Evolutionary conservation across 306 rosid species (phyloP).

Genomic region (Dicorynia guianensis): DNA sequence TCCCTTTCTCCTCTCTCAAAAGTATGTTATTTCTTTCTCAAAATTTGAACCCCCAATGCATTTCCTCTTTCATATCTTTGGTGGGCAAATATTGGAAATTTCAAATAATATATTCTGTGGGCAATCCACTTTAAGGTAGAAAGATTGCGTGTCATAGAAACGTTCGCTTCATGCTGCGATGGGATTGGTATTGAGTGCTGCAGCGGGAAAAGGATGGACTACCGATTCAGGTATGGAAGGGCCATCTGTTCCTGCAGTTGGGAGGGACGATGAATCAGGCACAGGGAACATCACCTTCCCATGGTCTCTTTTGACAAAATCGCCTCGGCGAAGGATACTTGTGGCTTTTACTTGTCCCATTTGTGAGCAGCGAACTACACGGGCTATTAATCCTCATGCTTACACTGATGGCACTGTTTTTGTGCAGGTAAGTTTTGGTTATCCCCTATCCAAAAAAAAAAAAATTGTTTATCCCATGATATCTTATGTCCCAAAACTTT

Average conservation of each 20-base stretch:
- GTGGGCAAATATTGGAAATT: no score
- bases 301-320: slow-evolving; percentile 97
- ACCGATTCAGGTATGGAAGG: slow-evolving; percentile 99
- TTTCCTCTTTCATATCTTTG: background rate
- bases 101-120: no score
- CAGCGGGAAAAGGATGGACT: slow-evolving; percentile 93
- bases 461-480: background rate
- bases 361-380: slow-evolving; percentile 93
- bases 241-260: slow-evolving; percentile 82
- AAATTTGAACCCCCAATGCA: background rate
- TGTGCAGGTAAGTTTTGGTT: slow-evolving; percentile 70
- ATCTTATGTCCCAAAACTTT: background rate
- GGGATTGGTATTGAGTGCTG: slow-evolving; percentile 96
- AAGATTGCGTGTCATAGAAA: slow-evolving; percentile 2
- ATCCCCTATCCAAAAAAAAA: no score
- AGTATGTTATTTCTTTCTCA: slow-evolving; percentile 44
- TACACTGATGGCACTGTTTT: slow-evolving; percentile 98
- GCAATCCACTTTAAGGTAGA: no score
- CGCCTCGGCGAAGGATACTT: slow-evolving; percentile 92
- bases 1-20: slow-evolving; percentile 86
- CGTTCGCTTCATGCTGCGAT: no score
- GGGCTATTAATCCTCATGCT: slow-evolving; percentile 97
- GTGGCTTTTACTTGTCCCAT: slow-evolving; percentile 94
- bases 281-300: slow-evolving; percentile 85
- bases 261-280: slow-evolving; percentile 50